Evolutionary conservation across 257 asterid species (phyloP).

Genomic region (Schizonepeta tenuifolia): DNA sequence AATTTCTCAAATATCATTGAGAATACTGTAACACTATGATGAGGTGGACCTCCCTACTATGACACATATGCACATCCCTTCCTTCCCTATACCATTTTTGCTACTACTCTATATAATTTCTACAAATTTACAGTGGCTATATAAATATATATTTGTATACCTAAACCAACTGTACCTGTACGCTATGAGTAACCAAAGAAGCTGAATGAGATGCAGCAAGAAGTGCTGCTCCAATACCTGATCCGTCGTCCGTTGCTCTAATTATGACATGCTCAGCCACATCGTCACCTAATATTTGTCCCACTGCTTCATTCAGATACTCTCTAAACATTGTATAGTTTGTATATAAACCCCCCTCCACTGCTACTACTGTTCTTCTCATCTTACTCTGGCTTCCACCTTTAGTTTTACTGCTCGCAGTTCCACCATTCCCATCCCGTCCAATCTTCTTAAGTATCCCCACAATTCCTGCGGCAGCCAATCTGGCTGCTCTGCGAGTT

Average conservation of each 20-base stretch:
- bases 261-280: slow-evolving; percentile 62
- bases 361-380: slow-evolving; percentile 78
- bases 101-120: slow-evolving; percentile 16
- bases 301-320: slow-evolving; percentile 73
- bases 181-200: slow-evolving; percentile 40
- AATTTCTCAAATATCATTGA: slow-evolving; percentile 26
- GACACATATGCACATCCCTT: slow-evolving; percentile 47
- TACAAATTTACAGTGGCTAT: slow-evolving; percentile 60
- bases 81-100: slow-evolving; percentile 17
- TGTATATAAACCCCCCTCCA: slow-evolving; percentile 75
- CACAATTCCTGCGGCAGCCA: slow-evolving; percentile 93
- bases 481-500: slow-evolving; percentile 79
- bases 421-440: slow-evolving; percentile 72
- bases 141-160: slow-evolving; percentile 36
- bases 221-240: slow-evolving; percentile 88
- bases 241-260: slow-evolving; percentile 70
- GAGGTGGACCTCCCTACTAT: slow-evolving; percentile 38
- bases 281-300: slow-evolving; percentile 69
- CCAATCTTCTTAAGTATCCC: slow-evolving; percentile 92
- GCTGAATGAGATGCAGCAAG: slow-evolving; percentile 79
- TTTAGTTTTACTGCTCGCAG: slow-evolving; percentile 45
- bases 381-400: slow-evolving; percentile 41
- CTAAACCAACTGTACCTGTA: slow-evolving; percentile 50
- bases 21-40: slow-evolving; percentile 27
- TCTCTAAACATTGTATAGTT: slow-evolving; percentile 73